Base-by-base conservation (phyloP, 371 early-diverging fungal species). In the Mortierella sp. region DNA sequence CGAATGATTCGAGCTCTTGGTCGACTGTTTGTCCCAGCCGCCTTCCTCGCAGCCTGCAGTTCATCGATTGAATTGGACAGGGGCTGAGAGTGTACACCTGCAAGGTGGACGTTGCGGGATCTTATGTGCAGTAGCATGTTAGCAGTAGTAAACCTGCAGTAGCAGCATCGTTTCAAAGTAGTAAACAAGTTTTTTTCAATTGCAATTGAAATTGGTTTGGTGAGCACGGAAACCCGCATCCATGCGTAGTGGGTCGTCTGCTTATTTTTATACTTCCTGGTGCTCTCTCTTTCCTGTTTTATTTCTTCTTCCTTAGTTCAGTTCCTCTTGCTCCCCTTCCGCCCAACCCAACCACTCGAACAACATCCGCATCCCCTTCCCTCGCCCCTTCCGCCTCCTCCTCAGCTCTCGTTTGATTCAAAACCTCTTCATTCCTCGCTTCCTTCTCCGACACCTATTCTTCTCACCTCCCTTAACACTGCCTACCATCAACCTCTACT, bases 31-130 rank as follows among this genome's bases (percentile, higher is more conserved):
- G 82, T 43, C 74, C 82, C 21, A 73, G 77, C 46, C 86, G 86
- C 1, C 78, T 86, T 35, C 86, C 86, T 35, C 82, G 86, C n/a
- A 82, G 86, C 35, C 76, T 86, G 12, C 86, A 86, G 58, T 86
- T 86, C 51, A 79, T 86, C 58, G 86, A 85, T 16, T 85, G 48
- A 70, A 41, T 56, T 14, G 27, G 49, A 54, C 3, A 35, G 12
- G 43, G 18, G 60, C n/a, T 14, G 60, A 32, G 60, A 14, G 60
- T 32, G 60, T 11, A 12, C 0, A 16, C 4, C n/a, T 14, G 29
- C 27, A 55, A n/a, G 27, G 56, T 55, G 32, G 29, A n/a, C 27
- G 35, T 27, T 11, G 70, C 29, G 60, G 60, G 60, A 58, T 29
- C 60, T 4, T 29, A n/a, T 10, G 7, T 56, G n/a, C 11, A 16